Percentiles rank a stretch among this genome's conserved stretches.
These are phyloP conservation scores for Pyricularia grisea DNA, from an alignment of 2,329 filamentous ascomycete genomes.

Conservation along the genomic window DNA sequence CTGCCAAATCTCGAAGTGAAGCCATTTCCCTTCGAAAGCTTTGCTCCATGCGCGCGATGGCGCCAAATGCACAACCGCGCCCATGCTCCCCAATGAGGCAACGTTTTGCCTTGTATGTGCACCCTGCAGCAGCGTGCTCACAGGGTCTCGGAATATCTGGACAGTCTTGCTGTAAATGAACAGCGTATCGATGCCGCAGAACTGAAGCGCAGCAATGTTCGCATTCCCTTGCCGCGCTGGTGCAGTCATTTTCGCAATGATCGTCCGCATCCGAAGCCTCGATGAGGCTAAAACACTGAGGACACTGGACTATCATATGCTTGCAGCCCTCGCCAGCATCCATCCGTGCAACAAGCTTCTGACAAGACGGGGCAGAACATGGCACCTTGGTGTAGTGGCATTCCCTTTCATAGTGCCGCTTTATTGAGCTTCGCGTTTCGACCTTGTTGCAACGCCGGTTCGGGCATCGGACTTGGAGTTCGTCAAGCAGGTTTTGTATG, in stretches of 20 bases:
- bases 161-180: constrained; percentile 38
- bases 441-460: constrained; percentile 43
- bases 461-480: constrained; percentile 48
- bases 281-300: constrained; percentile 42
- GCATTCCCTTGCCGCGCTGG: constrained; percentile 37
- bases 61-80: constrained; percentile 40
- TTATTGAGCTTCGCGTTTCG: constrained; percentile 42
- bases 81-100: constrained; percentile 34
- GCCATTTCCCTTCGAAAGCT: constrained; percentile 9
- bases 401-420: constrained; percentile 45
- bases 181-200: constrained; percentile 32
- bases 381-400: constrained; percentile 46
- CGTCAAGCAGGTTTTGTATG: constrained; percentile 51
- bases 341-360: constrained; percentile 39
- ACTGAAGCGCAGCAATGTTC: constrained; percentile 36
- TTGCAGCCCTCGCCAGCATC: constrained; percentile 38
- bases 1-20: background rate
- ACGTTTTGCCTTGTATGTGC: constrained; percentile 28
- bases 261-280: constrained; percentile 36
- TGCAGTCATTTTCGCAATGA: constrained; percentile 33
- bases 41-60: constrained; percentile 10
- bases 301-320: constrained; percentile 41
- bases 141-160: constrained; percentile 29
- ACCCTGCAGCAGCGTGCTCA: constrained; percentile 40
- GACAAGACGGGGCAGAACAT: constrained; percentile 45